Evolutionary conservation across 257 asterid genomes (phyloP).

Genomic region (Nicotiana knightiana): DNA sequence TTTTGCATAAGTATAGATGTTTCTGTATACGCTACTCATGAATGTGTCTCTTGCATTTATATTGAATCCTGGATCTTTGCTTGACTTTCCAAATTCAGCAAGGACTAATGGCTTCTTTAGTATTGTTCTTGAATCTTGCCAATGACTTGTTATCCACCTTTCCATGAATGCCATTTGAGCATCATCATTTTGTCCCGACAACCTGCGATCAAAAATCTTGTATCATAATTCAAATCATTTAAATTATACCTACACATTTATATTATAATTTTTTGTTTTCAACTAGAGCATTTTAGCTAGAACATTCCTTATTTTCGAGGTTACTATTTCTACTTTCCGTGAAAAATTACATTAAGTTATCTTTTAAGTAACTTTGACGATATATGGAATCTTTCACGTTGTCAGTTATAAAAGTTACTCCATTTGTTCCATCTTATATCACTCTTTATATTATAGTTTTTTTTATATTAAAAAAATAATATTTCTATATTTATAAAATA

Average conservation of each 20-base stretch:
- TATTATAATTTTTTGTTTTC: too few relatives aligned
- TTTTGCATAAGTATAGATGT: constrained; percentile 30
- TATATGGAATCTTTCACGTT: too few relatives aligned
- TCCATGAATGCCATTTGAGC: constrained; percentile 38
- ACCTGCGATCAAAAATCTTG: constrained; percentile 12
- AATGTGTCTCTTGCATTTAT: constrained; percentile 24
- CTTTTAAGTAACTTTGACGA: too few relatives aligned
- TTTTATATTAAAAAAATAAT: too few relatives aligned
- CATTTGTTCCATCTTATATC: too few relatives aligned
- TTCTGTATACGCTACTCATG: constrained; percentile 24
- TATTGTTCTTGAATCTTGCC: constrained; percentile 30
- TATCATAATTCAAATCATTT: not conserved
- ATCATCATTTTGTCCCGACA: constrained; percentile 20
- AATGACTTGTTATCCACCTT: constrained; percentile 43
- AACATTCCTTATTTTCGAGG: too few relatives aligned
- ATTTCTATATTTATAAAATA: too few relatives aligned
- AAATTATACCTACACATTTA: not conserved
- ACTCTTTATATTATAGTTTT: too few relatives aligned
- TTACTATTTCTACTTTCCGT: too few relatives aligned
- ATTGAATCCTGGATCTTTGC: constrained; percentile 35
- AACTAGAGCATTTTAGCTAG: too few relatives aligned
- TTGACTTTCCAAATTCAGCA: constrained; percentile 43
- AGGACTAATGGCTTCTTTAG: constrained; percentile 44
- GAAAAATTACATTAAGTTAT: too few relatives aligned
- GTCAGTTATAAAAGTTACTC: too few relatives aligned